Base-by-base conservation (phyloP, 2,329 filamentous ascomycete species). In the Pseudonectria buxi region DNA sequence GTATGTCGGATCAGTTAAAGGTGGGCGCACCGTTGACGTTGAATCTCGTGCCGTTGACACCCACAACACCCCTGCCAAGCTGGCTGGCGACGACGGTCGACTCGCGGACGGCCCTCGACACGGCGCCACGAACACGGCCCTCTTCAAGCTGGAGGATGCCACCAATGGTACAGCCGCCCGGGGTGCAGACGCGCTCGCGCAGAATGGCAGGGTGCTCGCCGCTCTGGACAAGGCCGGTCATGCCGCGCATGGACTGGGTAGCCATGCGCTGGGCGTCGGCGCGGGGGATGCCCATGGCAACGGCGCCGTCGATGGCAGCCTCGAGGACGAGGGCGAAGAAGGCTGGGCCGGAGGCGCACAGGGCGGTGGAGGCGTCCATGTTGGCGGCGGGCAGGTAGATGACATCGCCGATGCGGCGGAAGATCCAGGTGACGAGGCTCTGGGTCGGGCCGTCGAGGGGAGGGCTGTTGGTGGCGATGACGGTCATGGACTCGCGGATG, bases 401-500 rank as follows among this genome's bases (percentile, higher is more conserved):
- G 12, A 86, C 79, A 27, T 80, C 73, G 31, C 85, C 85, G 39
- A 89, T 83, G 34, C 76, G 73, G 53, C 69, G 76, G 68, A 90
- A 90, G 51, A 89, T 83, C 79, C 83, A 88, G 22, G 74, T 78
- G 13, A 87, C 73, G 10, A 89, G 69, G 40, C 54, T 61, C 30
- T 73, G 65, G 22, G 71, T 70, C 13, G 67, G 61, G 2, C 68
- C 54, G 5, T 72, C 66, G 11, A 86, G 65, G 3, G 78, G 71
- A 7, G 79, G 76, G 7, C 65, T 68, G 6, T 72, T 68, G 30
- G 72, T 78, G 31, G 77, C 79, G 47, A 94, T 82, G 35, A 92
- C 78, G 4, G 82, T 90, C 84, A 92, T 92, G 48, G 76, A 81
- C 61, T 94, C 81, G 30, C 85, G 68, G 39, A 94, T 82, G 32